A percentile compares a stretch with the other conserved stretches of the same genome.
Conservation (phyloP, 1,284 basidiomycete genomes). For the Apiotrichum sp. region DNA sequence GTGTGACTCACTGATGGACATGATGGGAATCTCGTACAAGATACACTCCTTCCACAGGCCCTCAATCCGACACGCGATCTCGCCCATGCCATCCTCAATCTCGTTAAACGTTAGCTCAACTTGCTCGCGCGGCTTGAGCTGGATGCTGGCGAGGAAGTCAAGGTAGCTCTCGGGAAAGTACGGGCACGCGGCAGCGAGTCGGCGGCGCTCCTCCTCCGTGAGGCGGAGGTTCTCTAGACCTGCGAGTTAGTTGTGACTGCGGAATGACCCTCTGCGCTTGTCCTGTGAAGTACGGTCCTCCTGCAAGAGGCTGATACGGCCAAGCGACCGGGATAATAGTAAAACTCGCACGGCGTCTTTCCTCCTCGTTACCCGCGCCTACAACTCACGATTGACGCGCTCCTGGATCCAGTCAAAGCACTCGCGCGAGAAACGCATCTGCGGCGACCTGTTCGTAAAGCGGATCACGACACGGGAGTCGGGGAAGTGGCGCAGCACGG, state of each 20-base stretch:
- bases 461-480: conserved; percentile 57
- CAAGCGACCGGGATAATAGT: no score
- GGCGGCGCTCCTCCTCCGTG: conserved; percentile 59
- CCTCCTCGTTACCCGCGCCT: no score
- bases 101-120: conserved; percentile 62
- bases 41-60: conserved; percentile 88
- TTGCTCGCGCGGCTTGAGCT: conserved; percentile 71
- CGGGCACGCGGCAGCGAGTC: conserved; percentile 66
- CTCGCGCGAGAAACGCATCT: conserved; percentile 64
- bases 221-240: conserved; percentile 64
- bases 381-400: conserved; percentile 60
- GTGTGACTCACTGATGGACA: conserved; percentile 67
- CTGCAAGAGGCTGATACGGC: no score
- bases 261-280: no score
- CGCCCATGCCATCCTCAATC: conserved; percentile 50
- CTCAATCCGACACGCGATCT: conserved; percentile 63
- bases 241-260: conserved; percentile 34
- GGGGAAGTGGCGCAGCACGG: conserved; percentile 75
- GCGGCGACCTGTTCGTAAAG: conserved; percentile 77
- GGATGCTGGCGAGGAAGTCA: conserved; percentile 63
- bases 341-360: no score
- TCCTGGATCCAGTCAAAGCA: conserved; percentile 63
- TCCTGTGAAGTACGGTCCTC: no score
- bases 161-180: conserved; percentile 72
- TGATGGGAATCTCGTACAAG: conserved; percentile 91